A percentile compares a stretch with the other conserved stretches of the same genome.
These are phyloP conservation scores for Ophiostoma tasmaniense DNA, from an alignment of 2,329 filamentous ascomycete species.

Conservation along the genomic window DNA sequence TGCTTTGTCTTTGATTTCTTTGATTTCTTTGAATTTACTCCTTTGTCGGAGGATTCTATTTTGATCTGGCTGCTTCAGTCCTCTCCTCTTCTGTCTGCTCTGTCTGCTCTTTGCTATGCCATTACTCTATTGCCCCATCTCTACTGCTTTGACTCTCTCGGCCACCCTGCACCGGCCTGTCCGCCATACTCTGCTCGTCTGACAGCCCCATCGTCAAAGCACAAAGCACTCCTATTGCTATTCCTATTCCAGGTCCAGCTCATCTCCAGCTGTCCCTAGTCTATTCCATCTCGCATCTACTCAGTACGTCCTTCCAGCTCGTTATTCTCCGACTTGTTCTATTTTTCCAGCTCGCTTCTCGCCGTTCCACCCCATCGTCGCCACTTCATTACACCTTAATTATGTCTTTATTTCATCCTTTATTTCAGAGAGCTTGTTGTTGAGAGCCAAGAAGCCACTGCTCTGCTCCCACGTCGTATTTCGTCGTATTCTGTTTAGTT, in stretches of 20 bases:
- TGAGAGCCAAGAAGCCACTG: too few relatives aligned
- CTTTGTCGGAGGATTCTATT: neutral
- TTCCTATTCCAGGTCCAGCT: neutral
- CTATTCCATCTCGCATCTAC: neutral
- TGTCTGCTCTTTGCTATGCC: neutral
- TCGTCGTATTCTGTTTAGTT: neutral
- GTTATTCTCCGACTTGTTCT: slow-evolving; percentile 3
- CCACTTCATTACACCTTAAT: neutral
- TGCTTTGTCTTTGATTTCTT: too few relatives aligned
- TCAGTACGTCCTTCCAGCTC: neutral
- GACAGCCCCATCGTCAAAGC: neutral
- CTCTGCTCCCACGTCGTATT: neutral
- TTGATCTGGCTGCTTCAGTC: neutral
- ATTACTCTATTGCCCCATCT: neutral
- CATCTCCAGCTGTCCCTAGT: neutral
- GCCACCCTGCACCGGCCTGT: neutral
- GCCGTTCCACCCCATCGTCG: neutral
- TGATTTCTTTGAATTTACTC: too few relatives aligned
- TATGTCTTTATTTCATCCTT: neutral
- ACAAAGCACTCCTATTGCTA: neutral
- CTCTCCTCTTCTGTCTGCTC: neutral
- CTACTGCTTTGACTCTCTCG: neutral
- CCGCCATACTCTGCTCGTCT: neutral
- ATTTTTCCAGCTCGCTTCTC: neutral
- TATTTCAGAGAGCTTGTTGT: neutral